Evolutionary conservation across 2,329 filamentous ascomycete genomes (phyloP), one percentile per base, ranked within the genome.

Genomic region (Ceratocystis ficicola): DNA sequence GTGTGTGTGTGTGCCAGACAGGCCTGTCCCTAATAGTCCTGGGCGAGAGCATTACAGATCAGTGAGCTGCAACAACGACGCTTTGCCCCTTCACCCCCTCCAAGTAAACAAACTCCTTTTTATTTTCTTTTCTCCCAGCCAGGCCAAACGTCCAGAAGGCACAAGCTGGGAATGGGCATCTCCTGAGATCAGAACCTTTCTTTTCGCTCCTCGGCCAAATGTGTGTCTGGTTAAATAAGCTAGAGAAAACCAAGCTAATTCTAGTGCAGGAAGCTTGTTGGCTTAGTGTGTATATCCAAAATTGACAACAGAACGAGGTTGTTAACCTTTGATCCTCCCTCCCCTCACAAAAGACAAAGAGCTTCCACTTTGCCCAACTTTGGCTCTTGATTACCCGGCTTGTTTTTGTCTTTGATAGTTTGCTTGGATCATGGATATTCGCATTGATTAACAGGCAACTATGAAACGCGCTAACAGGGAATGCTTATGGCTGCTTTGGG

Each of bases 321-420:
- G 52, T 32, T 59, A 59, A 59, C 25, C 52, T 57, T 57, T 25
- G 52, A 59, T 59, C 52, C 52, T 59, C 52, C 32, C 52, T 59
- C 28, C 52, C 28, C 52, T n/a, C 28, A 41, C 12, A 25, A 52
- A 7, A 59, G 52, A 59, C 52, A 30, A 32, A 59, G 52, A n/a
- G 17, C 52, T 48, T 15, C 44, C n/a, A 17, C 15, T 20, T n/a
- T 7, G 44, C 44, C 22, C 48, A 52, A 25, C 48, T 52, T 52
- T 41, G 36, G 46, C 46, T n/a, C 22, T 50, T 32, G 10, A 30
- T 59, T 32, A 17, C 7, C 52, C 28, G n/a, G 17, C 28, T 32
- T 41, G 36, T 30, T 28, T 8, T 20, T 57, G 52, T 12, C 52
- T n/a, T 59, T 25, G 28, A 32, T 22, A 22, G 25, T 15, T 59